Base-by-base conservation (phyloP, 176 grass and related monocot genomes). In the Eleusine coracana region DNA sequence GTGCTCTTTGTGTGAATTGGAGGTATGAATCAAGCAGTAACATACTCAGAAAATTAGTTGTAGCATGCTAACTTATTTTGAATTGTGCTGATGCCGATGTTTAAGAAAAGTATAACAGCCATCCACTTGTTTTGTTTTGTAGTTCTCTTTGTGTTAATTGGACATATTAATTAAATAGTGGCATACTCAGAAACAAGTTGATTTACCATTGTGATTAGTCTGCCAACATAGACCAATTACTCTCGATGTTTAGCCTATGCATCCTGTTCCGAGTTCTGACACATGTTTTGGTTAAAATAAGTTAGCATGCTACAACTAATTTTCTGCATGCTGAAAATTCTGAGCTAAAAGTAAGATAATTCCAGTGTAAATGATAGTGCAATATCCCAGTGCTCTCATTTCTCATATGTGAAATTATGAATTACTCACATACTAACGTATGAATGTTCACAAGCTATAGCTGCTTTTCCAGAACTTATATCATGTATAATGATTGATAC, bases 401-500 rank as follows among this genome's bases (percentile, higher is more conserved):
- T 68, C 18, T 71, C 36, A 56, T 62, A 46, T 21, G 40, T 67
- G 65, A 18, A 67, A 48, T 39, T 0, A 17, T 25, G 17, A 44
- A 80, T 34, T 14, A 87, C 36, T 81, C 62, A 55, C 36, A 58
- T 25, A 64, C 14, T 27, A 77, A 20, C 14, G 58, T 20, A 66
- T 82, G 65, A 56, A 72, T 71, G 65, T 56, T 66, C 17, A 56
- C 1, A 44, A 48, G 7, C 25, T 77, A 20, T 58, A 48, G 42
- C 73, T 67, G n/a, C 8, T 55, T 18, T 71, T 39, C 20, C 4
- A 70, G 36, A 46, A 37, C 68, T 42, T 54, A 70, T 62, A 29
- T 82, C 50, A 55, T 78, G 59, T 61, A 66, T 85, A 74, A 70
- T 72, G 36, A 77, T 50, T 5, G 1, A 37, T 85, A 18, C 25